Evolutionary conservation across 805 yeast species (phyloP).

Genomic region (Ogataea nitratoaversa): DNA sequence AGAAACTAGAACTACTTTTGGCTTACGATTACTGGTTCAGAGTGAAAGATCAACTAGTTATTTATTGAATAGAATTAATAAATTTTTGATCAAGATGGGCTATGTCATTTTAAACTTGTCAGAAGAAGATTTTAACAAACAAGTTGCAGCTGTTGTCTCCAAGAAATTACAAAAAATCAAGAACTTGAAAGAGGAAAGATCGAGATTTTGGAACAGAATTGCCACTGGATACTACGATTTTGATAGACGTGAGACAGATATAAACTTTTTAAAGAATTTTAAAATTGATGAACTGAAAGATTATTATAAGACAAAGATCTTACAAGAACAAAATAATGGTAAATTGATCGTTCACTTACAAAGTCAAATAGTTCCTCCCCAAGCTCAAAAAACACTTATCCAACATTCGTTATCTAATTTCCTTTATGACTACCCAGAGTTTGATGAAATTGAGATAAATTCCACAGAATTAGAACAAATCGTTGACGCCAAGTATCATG

Average conservation of each 20-base stretch:
- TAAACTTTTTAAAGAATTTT: constrained; percentile 48
- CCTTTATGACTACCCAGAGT: constrained; percentile 23
- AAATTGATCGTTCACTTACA: constrained; percentile 59
- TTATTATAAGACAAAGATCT: constrained; percentile 46
- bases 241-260: constrained; percentile 51
- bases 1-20: constrained; percentile 65
- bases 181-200: constrained; percentile 73
- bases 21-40: constrained; percentile 74
- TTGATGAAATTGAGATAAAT: constrained; percentile 25
- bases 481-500: constrained; percentile 15
- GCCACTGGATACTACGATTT: constrained; percentile 79
- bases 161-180: constrained; percentile 68
- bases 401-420: constrained; percentile 28
- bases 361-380: constrained; percentile 39
- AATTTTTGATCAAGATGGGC: constrained; percentile 49
- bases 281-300: constrained; percentile 53
- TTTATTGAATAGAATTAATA: constrained; percentile 71
- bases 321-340: constrained; percentile 24
- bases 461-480: constrained; percentile 17
- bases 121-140: constrained; percentile 62
- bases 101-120: constrained; percentile 43
- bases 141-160: constrained; percentile 63
- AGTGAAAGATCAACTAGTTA: constrained; percentile 74
- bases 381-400: constrained; percentile 20
- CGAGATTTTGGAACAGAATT: constrained; percentile 61